Evolutionary conservation across 2,329 filamentous ascomycete genomes (phyloP).

Genomic region (Penicillium verrucosum): DNA sequence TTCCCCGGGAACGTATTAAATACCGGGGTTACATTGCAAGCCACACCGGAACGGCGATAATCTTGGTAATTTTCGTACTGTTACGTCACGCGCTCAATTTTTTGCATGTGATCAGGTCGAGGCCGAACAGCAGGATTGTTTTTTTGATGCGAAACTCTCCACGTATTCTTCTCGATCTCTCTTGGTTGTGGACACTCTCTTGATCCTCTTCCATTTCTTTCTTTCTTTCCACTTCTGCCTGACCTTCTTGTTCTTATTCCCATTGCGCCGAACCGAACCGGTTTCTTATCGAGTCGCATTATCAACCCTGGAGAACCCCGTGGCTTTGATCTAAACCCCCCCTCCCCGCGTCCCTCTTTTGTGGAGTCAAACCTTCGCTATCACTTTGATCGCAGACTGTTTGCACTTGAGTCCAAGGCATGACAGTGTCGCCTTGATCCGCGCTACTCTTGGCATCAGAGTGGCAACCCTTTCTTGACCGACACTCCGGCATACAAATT

Average conservation of each 20-base stretch:
- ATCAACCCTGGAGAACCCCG: conserved; percentile 3
- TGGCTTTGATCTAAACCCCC: conserved; percentile 4
- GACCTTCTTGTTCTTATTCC: conserved; percentile 1
- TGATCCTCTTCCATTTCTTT: conserved; percentile 1
- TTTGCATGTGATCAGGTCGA: conserved; percentile 35
- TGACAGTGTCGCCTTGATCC: conserved; percentile 23
- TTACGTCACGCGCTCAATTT: conserved; percentile 40
- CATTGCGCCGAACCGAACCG: neutral
- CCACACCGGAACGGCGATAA: conserved; percentile 1
- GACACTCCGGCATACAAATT: neutral
- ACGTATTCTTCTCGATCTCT: conserved; percentile 14
- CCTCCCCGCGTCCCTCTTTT: conserved; percentile 7
- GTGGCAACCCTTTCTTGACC: conserved; percentile 19
- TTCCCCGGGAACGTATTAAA: conserved; percentile 12
- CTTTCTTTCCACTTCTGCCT: neutral
- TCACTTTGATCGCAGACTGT: neutral
- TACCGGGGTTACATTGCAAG: neutral
- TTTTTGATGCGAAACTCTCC: conserved; percentile 14
- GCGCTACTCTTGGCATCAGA: conserved; percentile 24
- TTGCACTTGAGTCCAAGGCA: conserved; percentile 23
- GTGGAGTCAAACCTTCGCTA: conserved; percentile 3
- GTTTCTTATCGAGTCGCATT: conserved; percentile 9
- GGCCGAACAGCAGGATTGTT: conserved; percentile 21
- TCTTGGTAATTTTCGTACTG: conserved; percentile 27
- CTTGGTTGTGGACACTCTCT: conserved; percentile 6